phyloP scores from a whole-genome alignment of 768 basidiomycete genomes.

The Lyophyllum shimeji region DNA sequence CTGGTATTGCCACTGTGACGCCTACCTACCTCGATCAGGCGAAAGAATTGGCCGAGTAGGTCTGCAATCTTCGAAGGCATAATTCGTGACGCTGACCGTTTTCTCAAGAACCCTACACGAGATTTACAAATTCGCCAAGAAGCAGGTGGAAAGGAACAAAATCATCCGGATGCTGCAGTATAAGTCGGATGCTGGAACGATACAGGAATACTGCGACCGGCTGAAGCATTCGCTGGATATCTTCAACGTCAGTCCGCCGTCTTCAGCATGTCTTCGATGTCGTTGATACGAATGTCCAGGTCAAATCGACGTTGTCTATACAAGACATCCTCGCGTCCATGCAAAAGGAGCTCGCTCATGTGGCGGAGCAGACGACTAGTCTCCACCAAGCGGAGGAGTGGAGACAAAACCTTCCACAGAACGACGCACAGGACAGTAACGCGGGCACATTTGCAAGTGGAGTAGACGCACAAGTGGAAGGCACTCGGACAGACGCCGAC shows the following conservation, averaged over 20 bases:
- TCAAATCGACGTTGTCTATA: slow-evolving; percentile 8
- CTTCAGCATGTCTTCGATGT: background rate
- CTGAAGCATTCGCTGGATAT: slow-evolving; percentile 8
- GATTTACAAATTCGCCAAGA: background rate
- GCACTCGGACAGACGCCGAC: too few relatives aligned
- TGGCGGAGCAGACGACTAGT: background rate
- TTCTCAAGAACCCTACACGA: slow-evolving; percentile 4
- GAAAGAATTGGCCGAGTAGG: slow-evolving; percentile 1
- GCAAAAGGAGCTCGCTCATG: background rate
- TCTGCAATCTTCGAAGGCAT: background rate
- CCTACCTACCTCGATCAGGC: slow-evolving; percentile 3
- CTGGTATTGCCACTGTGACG: background rate
- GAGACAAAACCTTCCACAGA: too few relatives aligned
- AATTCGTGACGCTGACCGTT: background rate
- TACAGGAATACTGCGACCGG: slow-evolving; percentile 10
- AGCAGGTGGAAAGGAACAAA: background rate
- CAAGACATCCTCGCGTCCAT: slow-evolving; percentile 2
- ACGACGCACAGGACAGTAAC: too few relatives aligned
- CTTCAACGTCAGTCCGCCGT: background rate
- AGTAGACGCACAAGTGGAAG: too few relatives aligned
- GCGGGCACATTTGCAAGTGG: too few relatives aligned
- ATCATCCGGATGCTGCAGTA: background rate
- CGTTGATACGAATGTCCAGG: background rate
- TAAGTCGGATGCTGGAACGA: slow-evolving; percentile 3
- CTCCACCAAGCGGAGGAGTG: background rate